A percentile compares a stretch with the other conserved stretches of the same genome.
Conservation (phyloP, 108 stramenopile genomes). For the Pseudonitzschia multistriata region DNA sequence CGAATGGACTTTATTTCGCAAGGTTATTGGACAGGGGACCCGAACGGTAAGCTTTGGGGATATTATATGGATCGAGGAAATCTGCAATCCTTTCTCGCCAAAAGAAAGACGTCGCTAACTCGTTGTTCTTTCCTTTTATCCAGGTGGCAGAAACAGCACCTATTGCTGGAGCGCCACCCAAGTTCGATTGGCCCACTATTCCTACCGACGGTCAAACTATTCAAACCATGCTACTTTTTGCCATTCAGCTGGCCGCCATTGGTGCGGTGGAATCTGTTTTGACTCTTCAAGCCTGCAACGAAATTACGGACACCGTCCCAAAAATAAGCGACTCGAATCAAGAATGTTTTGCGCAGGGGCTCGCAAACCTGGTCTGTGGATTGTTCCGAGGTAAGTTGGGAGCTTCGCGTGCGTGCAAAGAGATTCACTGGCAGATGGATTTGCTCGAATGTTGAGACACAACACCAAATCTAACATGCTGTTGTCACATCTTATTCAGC, state of each 20-base stretch:
- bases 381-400: conserved; percentile 35
- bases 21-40: conserved; percentile 39
- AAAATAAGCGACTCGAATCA: conserved; percentile 48
- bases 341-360: conserved; percentile 56
- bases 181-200: conserved; percentile 45
- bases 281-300: conserved; percentile 54
- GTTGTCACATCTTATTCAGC: conserved; percentile 10
- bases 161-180: conserved; percentile 37
- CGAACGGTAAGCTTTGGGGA: conserved; percentile 19
- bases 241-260: conserved; percentile 46
- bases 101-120: not conserved
- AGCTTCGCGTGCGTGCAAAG: not conserved
- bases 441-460: not conserved
- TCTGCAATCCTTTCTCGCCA: not conserved
- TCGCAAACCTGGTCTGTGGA: conserved; percentile 49
- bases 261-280: conserved; percentile 56
- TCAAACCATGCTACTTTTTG: conserved; percentile 35
- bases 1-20: conserved; percentile 46
- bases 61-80: not conserved
- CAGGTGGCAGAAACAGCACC: conserved; percentile 42
- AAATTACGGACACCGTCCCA: conserved; percentile 55
- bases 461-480: no score
- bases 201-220: conserved; percentile 33
- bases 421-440: not conserved
- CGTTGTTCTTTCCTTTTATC: not conserved